Evolutionary conservation across 192 early-diverging fungal genomes (phyloP), one percentile per base, ranked within the genome.

Genomic region (Phlyctochytrium arcticum): DNA sequence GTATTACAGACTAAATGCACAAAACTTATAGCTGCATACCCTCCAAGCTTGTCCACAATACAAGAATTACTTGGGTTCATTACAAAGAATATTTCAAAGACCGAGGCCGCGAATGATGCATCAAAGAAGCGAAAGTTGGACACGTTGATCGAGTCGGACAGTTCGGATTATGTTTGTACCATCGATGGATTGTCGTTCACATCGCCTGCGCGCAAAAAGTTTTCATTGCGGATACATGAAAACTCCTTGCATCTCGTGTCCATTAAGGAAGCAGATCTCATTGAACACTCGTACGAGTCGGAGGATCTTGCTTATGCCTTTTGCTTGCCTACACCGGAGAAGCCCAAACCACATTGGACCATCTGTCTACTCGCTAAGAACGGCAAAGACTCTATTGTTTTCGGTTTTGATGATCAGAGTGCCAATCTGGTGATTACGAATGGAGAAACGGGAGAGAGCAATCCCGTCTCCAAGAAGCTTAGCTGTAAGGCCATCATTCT

Each of bases 401-500:
- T 64, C 26, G 62, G 62, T 17, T 64, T 54, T 39, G 62, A 64
- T 6, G 62, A 64, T 7, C 21, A 56, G 27, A 48, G 35, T 10
- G 8, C 49, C 30, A 35, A 27, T n/a, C 33, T 64, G n/a, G 15
- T 27, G 17, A 24, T 60, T 9, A 47, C 23, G 29, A 29, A 60
- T 17, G n/a, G 10, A 9, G 48, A 27, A 6, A 24, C 21, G 33
- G 69, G 62, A 10, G 71, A 71, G n/a, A 63, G 71, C 7, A 30
- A 19, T 4, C 12, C 32, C 8, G 42, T 49, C 6, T n/a, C 15
- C 5, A 53, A 47, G 48, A 48, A 2, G 1, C 17, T 32, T 6
- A 55, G 21, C 24, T 23, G 46, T 15, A 64, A 54, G 33, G 21
- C 23, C 2, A 17, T 8, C 6, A 3, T 64, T 17, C 47, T 61